Evolutionary conservation across 2,329 filamentous ascomycete species (phyloP), one percentile per base, ranked within the genome.

Genomic region (Colletotrichum sp.): DNA sequence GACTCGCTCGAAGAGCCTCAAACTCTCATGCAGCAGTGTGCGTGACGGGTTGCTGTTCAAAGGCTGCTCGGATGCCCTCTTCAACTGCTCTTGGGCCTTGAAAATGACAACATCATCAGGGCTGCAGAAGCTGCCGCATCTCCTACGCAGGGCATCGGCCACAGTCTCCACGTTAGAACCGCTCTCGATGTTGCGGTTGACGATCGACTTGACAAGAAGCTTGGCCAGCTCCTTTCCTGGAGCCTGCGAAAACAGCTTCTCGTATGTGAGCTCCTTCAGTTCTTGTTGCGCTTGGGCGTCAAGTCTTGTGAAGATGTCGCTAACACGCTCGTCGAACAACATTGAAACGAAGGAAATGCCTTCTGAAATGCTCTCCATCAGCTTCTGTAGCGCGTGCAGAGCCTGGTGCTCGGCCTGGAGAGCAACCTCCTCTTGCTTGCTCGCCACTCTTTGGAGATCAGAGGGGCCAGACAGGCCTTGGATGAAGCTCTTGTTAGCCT

Each of bases 141-240:
- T 92, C 80, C 97, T 91, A 63, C 97, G 92, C 66, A 99, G 87
- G n/a, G 96, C 95, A 84, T 99, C 97, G 0, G 97, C 96, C 28
- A 99, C 96, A 0, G 96, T 98, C 85, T 99, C 98, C 24, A 99
- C 96, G 78, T 99, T 99, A 6, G 96, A 96, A 12, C 98, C 97
- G 81, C 95, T 98, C 74, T 96, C 95, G 80, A 99, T 99, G 84
- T 98, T 99, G 81, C 96, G 93, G 84, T 99, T 99, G 71, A 99
- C 97, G 81, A 99, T 99, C 1, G 96, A 96, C 84, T 99, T 99
- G 72, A 99, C 97, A 2, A 99, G 89, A 71, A 98, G 91, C 84
- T 98, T 98, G 4, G 96, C 98, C 28, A 99, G 91, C 13, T 98
- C 95, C 80, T 95, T 95, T 36, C 97, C 97, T 22, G 92, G 90